phyloP scores from a whole-genome alignment of 805 yeast genomes.

The Schwanniomyces polymorphus region DNA sequence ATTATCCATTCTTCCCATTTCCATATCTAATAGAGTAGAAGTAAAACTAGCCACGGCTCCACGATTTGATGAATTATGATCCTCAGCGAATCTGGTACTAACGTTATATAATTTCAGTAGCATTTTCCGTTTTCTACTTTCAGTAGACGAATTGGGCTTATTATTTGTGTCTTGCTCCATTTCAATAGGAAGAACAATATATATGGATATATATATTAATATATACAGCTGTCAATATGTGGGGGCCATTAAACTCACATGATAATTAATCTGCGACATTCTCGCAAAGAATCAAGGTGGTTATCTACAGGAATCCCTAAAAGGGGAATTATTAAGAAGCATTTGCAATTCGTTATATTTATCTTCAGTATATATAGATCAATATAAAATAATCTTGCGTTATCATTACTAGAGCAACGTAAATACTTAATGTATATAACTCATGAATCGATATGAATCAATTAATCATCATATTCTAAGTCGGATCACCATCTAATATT shows the following conservation, averaged over 20 bases:
- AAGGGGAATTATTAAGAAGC: background rate
- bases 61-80: slow-evolving; percentile 21
- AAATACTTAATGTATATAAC: slow-evolving; percentile 1
- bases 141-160: background rate
- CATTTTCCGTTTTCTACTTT: slow-evolving; percentile 9
- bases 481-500: background rate
- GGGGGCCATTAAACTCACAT: slow-evolving; percentile 1
- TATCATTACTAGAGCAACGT: slow-evolving; percentile 1
- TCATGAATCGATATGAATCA: background rate
- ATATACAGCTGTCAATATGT: background rate
- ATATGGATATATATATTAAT: background rate
- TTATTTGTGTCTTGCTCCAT: background rate
- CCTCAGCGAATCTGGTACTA: slow-evolving; percentile 25
- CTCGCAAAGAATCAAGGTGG: background rate
- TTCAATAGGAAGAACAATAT: background rate
- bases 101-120: slow-evolving; percentile 21
- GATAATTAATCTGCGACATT: background rate
- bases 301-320: background rate
- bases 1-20: slow-evolving; percentile 24
- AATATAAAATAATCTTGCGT: slow-evolving; percentile 1
- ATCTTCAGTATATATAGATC: background rate
- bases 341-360: background rate
- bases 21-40: slow-evolving; percentile 32
- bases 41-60: slow-evolving; percentile 40
- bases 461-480: background rate